Evolutionary conservation across 1,139 yeast genomes (phyloP).

Genomic region (Geotrichum siamense): DNA sequence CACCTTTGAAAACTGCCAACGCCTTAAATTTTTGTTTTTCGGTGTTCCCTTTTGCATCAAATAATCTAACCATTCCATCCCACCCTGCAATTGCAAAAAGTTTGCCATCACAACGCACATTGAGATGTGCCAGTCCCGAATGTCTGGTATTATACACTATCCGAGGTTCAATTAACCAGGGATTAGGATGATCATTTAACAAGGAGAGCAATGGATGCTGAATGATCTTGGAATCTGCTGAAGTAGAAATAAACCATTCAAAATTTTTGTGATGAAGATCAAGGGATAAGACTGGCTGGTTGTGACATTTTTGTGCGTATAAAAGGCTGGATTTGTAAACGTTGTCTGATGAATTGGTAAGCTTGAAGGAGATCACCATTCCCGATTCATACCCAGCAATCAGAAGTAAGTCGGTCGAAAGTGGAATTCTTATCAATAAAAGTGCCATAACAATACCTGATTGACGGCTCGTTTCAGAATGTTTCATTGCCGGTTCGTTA

Average conservation of each 20-base stretch:
- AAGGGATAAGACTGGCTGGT: conserved; percentile 34
- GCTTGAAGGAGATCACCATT: conserved; percentile 28
- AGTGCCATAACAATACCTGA: conserved; percentile 38
- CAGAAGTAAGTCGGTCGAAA: conserved; percentile 19
- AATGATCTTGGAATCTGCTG: conserved; percentile 33
- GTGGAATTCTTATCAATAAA: conserved; percentile 17
- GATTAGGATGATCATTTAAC: neutral
- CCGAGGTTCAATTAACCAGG: conserved; percentile 10
- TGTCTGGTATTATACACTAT: conserved; percentile 24
- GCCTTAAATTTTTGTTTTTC: conserved; percentile 20
- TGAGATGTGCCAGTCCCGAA: conserved; percentile 29
- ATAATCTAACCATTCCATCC: conserved; percentile 37
- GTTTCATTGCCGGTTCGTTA: conserved; percentile 4
- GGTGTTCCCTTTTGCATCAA: conserved; percentile 12
- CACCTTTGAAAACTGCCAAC: conserved; percentile 31
- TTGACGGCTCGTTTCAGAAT: conserved; percentile 15
- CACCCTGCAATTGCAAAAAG: conserved; percentile 36
- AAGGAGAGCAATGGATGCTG: conserved; percentile 23
- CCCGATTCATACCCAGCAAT: conserved; percentile 39
- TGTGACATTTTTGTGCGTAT: conserved; percentile 26
- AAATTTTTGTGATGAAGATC: conserved; percentile 18
- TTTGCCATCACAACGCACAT: conserved; percentile 29
- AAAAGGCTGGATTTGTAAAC: conserved; percentile 15
- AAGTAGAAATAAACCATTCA: conserved; percentile 26
- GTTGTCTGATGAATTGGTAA: conserved; percentile 3